Conservation (phyloP, 768 basidiomycete genomes). For the Mycena latifolia region DNA sequence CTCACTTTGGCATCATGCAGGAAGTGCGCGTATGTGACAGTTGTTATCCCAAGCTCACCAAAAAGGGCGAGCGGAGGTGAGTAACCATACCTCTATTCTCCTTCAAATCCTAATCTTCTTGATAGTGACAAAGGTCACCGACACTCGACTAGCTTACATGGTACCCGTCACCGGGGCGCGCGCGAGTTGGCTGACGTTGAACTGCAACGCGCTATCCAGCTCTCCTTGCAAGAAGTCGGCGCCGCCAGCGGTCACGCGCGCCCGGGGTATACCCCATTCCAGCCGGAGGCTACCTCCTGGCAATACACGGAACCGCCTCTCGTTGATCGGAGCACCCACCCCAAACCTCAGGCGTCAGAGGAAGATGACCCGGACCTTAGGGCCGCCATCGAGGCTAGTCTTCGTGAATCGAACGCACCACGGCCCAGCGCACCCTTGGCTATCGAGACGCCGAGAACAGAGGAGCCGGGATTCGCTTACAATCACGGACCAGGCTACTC, state of each 20-base stretch:
- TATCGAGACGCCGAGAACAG: slow-evolving; percentile 62
- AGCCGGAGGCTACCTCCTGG: slow-evolving; percentile 67
- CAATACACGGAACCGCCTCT: slow-evolving; percentile 80
- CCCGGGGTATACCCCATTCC: slow-evolving; percentile 78
- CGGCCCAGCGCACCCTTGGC: slow-evolving; percentile 83
- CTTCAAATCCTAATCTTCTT: slow-evolving; percentile 17
- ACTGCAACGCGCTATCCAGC: slow-evolving; percentile 92
- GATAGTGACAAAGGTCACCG: slow-evolving; percentile 64
- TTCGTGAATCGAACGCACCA: slow-evolving; percentile 86
- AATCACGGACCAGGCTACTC: slow-evolving; percentile 53
- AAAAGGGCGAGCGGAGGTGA: slow-evolving; percentile 71
- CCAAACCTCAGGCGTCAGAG: slow-evolving; percentile 59
- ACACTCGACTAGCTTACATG: slow-evolving; percentile 66
- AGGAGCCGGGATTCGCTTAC: slow-evolving; percentile 53
- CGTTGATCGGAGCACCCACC: slow-evolving; percentile 65
- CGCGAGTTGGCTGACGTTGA: slow-evolving; percentile 86
- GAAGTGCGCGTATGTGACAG: slow-evolving; percentile 95
- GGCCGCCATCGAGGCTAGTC: slow-evolving; percentile 95
- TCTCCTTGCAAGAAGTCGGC: slow-evolving; percentile 86
- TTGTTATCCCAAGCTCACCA: slow-evolving; percentile 83
- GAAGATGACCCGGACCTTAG: slow-evolving; percentile 94
- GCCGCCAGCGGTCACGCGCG: slow-evolving; percentile 60
- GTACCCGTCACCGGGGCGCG: slow-evolving; percentile 64
- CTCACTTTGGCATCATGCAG: slow-evolving; percentile 93
- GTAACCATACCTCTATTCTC: slow-evolving; percentile 33